phyloP scores from a whole-genome alignment of 1,139 yeast genomes.

The Geotrichum cucujoidarum region DNA sequence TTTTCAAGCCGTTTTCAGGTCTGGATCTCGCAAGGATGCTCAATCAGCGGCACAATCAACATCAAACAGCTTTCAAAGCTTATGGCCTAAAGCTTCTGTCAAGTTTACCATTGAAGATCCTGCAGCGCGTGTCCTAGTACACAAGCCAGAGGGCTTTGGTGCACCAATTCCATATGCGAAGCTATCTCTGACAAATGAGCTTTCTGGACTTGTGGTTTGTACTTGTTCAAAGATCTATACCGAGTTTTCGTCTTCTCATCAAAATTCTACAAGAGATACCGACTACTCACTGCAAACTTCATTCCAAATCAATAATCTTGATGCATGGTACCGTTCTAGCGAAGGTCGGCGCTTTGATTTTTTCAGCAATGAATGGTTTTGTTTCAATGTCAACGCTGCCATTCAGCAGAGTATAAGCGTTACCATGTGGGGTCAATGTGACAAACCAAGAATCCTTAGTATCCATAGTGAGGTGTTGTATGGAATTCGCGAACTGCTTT shows the following conservation, averaged over 20 bases:
- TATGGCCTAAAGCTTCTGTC: slow-evolving; percentile 35
- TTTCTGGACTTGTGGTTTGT: slow-evolving; percentile 29
- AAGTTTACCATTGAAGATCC: slow-evolving; percentile 40
- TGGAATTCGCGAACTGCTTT: slow-evolving; percentile 29
- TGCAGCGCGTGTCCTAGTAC: slow-evolving; percentile 34
- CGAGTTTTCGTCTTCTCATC: slow-evolving; percentile 34
- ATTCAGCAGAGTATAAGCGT: slow-evolving; percentile 31
- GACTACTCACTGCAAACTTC: slow-evolving; percentile 30
- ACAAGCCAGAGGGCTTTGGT: slow-evolving; percentile 18
- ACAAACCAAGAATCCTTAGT: slow-evolving; percentile 28
- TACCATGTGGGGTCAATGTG: slow-evolving; percentile 26
- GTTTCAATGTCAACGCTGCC: slow-evolving; percentile 28
- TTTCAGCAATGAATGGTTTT: slow-evolving; percentile 30
- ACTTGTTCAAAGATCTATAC: slow-evolving; percentile 32
- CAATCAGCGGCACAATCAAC: slow-evolving; percentile 7
- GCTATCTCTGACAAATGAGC: slow-evolving; percentile 12
- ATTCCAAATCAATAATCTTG: slow-evolving; percentile 30
- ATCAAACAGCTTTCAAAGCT: slow-evolving; percentile 24
- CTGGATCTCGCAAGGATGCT: neutral
- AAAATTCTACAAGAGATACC: slow-evolving; percentile 23
- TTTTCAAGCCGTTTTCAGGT: slow-evolving; percentile 25
- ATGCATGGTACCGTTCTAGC: slow-evolving; percentile 34
- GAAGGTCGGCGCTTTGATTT: slow-evolving; percentile 33
- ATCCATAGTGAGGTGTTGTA: slow-evolving; percentile 32
- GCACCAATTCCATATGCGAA: slow-evolving; percentile 11